Conservation (phyloP, 2,329 filamentous ascomycete species). For the Penicillium oxalicum region DNA sequence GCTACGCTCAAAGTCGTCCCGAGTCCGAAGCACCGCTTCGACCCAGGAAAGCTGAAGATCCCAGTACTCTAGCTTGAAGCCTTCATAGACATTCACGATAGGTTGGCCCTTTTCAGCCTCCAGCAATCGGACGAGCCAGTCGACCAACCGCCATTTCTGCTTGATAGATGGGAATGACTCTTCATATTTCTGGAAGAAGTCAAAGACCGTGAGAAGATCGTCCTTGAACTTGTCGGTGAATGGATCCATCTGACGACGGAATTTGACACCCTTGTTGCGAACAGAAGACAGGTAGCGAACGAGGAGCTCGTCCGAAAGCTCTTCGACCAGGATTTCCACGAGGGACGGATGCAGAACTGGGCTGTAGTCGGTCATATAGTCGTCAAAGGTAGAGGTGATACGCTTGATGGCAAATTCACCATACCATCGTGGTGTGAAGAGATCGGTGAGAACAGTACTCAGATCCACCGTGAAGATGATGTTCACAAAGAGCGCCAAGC, state of each 20-base stretch:
- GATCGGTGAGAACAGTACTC: slow-evolving; percentile 70
- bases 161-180: slow-evolving; percentile 73
- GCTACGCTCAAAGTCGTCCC: slow-evolving; percentile 89
- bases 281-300: slow-evolving; percentile 77
- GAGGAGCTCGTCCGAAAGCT: slow-evolving; percentile 85
- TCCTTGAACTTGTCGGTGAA: slow-evolving; percentile 92
- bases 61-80: slow-evolving; percentile 83
- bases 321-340: slow-evolving; percentile 86
- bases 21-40: slow-evolving; percentile 75
- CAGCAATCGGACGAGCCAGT: slow-evolving; percentile 75
- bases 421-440: slow-evolving; percentile 93
- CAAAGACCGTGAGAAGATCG: slow-evolving; percentile 84
- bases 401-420: slow-evolving; percentile 78
- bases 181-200: slow-evolving; percentile 71
- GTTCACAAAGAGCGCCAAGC: slow-evolving; percentile 77
- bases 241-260: slow-evolving; percentile 69
- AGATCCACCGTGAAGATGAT: slow-evolving; percentile 92
- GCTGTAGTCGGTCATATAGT: slow-evolving; percentile 86
- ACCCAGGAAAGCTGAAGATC: slow-evolving; percentile 94
- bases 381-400: slow-evolving; percentile 90
- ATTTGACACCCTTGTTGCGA: slow-evolving; percentile 84
- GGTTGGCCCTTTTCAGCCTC: slow-evolving; percentile 63
- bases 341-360: slow-evolving; percentile 79
- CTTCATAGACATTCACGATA: slow-evolving; percentile 71
- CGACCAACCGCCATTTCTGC: slow-evolving; percentile 85